Evolutionary conservation across 208 protist genomes (phyloP), one percentile per base, ranked within the genome.

Genomic region (Trichomonas gallinae): DNA sequence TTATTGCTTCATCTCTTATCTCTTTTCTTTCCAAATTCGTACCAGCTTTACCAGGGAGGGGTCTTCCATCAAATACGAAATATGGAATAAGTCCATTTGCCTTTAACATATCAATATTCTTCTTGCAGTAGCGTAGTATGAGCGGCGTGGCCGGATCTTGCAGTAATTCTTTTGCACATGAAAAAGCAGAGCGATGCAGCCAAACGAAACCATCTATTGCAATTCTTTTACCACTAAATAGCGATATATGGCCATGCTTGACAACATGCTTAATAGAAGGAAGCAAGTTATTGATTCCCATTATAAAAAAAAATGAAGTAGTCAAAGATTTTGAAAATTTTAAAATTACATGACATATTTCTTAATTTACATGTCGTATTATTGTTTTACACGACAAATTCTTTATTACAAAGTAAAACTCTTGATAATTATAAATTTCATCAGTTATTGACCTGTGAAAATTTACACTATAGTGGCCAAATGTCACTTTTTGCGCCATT

Each of bases 41-140:
- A 21, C 98, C 34, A 40, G 83, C 42, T 97, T 99, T 99, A 31
- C 97, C 96, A 15, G 98, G 98, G 40, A 99, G 96, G 15, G 96
- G 15, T 13, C 93, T 97, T n/a, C 98, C 98, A 97, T 99, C 98
- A 97, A 99, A 99, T 10, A 99, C 98, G 23, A 99, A n/a, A 0
- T 99, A 96, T 10, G 98, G 98, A 48, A 87, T 97, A 0, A 99
- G 72, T 44, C 97, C 97, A 88, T 97, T 38, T 17, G 97, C 10
- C 46, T 87, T 26, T 10, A 99, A 96, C 97, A 99, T 96, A 45
- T 97, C 88, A 17, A 99, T 97, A 21, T 97, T 96, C 42, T 97
- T 96, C 8, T 98, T 51, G 89, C 97, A 98, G 96, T 97, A 98
- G 4, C 58, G 26, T 58, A 98, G 96, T 85, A 98, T 82, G 21